A percentile compares a stretch with the other conserved stretches of the same genome.
phyloP scores from a whole-genome alignment of 2,329 filamentous ascomycete genomes.

The Fusarium newnesense region DNA sequence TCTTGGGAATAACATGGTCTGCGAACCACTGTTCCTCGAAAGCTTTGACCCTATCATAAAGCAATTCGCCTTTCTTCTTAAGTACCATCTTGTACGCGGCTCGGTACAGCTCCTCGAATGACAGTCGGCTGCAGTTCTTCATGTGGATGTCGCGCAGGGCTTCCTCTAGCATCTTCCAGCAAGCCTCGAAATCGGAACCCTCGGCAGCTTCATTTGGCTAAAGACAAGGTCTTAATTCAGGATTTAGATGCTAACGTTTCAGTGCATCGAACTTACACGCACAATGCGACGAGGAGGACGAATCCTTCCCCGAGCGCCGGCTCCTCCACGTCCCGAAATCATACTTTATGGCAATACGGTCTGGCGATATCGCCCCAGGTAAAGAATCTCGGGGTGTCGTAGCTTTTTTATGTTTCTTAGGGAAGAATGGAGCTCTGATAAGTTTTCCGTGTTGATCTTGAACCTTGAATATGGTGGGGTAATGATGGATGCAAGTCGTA shows the following conservation, averaged over 20 bases:
- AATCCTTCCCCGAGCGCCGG: slow-evolving; percentile 54
- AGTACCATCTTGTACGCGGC: slow-evolving; percentile 94
- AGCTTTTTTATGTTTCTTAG: neutral
- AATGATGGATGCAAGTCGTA: slow-evolving; percentile 19
- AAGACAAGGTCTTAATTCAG: slow-evolving; percentile 36
- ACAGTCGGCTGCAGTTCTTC: slow-evolving; percentile 88
- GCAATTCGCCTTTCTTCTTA: slow-evolving; percentile 81
- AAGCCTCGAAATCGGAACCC: slow-evolving; percentile 82
- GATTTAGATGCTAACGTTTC: neutral
- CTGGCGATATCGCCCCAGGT: slow-evolving; percentile 13
- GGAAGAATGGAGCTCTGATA: neutral
- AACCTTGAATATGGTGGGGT: slow-evolving; percentile 32
- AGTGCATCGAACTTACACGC: slow-evolving; percentile 50
- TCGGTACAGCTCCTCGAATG: slow-evolving; percentile 95
- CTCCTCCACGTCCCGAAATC: slow-evolving; percentile 62
- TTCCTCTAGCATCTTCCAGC: slow-evolving; percentile 80
- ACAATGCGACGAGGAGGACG: slow-evolving; percentile 56
- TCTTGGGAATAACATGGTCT: slow-evolving; percentile 75
- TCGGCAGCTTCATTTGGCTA: slow-evolving; percentile 58
- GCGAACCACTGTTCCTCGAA: slow-evolving; percentile 87
- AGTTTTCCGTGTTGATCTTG: slow-evolving; percentile 8
- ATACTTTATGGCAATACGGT: slow-evolving; percentile 44
- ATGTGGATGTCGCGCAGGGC: slow-evolving; percentile 90
- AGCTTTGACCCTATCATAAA: slow-evolving; percentile 83
- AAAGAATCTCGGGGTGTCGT: neutral